These are phyloP conservation scores for Fraxinus excelsior DNA, from an alignment of 257 asterid genomes.

Conservation along the genomic window DNA sequence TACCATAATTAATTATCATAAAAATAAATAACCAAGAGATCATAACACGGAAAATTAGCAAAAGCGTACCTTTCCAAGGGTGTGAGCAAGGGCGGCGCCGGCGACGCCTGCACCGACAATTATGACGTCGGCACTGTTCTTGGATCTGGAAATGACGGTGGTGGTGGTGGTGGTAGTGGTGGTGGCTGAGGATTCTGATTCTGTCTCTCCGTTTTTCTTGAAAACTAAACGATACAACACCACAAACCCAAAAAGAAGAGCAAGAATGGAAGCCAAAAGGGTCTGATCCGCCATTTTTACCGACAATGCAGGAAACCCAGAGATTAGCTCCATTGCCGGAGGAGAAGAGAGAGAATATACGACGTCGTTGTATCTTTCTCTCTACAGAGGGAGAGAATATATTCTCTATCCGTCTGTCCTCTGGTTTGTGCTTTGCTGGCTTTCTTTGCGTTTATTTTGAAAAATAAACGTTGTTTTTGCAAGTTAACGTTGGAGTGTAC, in stretches of 20 bases:
- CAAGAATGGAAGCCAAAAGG: neutral
- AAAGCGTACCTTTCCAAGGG: conserved; percentile 7
- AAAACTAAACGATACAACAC: neutral
- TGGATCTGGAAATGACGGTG: neutral
- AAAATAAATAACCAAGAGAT: neutral
- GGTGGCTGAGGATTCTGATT: neutral
- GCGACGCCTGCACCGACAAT: conserved; percentile 9
- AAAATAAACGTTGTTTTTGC: neutral
- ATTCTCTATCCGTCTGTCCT: neutral
- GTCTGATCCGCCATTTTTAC: neutral
- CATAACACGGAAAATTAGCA: neutral
- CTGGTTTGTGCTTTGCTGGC: conserved; percentile 4
- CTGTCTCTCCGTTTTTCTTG: neutral
- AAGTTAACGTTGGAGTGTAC: neutral
- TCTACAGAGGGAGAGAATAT: neutral
- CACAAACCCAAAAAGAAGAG: neutral
- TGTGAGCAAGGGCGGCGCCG: conserved; percentile 10
- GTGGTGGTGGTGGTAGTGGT: neutral
- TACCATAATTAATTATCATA: neutral
- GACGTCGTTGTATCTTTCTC: neutral
- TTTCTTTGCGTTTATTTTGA: neutral
- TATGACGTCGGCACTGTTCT: neutral
- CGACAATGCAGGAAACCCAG: neutral
- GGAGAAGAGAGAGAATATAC: neutral
- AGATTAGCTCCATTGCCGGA: neutral